phyloP scores from a whole-genome alignment of 345 rosid genomes.

The Schrenkiella parvula region DNA sequence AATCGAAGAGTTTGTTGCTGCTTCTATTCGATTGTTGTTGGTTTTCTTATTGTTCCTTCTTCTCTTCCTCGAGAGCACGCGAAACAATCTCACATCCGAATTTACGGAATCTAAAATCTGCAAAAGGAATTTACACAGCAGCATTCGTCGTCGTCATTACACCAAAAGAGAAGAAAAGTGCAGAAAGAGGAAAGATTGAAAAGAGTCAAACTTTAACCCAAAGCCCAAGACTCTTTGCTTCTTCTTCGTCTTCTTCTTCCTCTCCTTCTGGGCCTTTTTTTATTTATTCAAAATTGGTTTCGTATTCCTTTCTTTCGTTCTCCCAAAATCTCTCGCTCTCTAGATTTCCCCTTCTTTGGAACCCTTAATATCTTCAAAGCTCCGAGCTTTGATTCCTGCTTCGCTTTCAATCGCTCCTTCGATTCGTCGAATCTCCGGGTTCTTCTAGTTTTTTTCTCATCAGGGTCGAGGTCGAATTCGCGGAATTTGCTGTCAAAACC shows the following conservation, averaged over 20 bases:
- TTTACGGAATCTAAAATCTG: conserved; percentile 8
- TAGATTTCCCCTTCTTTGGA: conserved; percentile 15
- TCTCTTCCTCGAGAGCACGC: background rate
- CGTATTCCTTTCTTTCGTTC: background rate
- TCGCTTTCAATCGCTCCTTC: background rate
- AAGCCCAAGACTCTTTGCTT: conserved; percentile 30
- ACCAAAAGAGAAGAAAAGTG: conserved; percentile 6
- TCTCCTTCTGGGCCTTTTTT: background rate
- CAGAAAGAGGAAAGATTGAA: conserved; percentile 17
- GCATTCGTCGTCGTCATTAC: conserved; percentile 23
- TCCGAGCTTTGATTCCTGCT: background rate
- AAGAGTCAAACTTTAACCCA: conserved; percentile 40
- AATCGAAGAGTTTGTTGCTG: conserved; percentile 20
- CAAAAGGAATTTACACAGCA: background rate
- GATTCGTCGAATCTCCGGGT: conserved; percentile 15
- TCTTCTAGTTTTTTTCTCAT: background rate
- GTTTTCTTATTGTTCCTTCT: background rate
- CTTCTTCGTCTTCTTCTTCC: too few species aligned
- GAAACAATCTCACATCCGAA: background rate
- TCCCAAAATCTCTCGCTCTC: background rate
- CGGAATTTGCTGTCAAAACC: conserved; percentile 48
- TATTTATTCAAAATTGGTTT: background rate
- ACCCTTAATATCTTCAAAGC: conserved; percentile 36
- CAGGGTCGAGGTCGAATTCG: conserved; percentile 13
- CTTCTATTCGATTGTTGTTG: conserved; percentile 6